Evolutionary conservation across 345 rosid genomes (phyloP).

Genomic region (Kernera saxatilis): DNA sequence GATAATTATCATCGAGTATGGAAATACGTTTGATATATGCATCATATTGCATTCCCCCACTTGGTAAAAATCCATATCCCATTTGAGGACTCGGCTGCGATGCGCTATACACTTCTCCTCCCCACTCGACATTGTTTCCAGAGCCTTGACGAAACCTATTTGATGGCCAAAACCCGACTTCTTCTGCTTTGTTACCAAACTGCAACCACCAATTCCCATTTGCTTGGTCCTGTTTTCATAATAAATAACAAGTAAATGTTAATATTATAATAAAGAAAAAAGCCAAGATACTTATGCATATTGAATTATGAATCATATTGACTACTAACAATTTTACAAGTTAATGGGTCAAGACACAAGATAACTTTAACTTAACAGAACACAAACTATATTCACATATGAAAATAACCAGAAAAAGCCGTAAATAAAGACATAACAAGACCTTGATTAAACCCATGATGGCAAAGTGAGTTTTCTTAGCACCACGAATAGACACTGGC

Average conservation of each 20-base stretch:
- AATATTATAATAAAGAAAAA: no score
- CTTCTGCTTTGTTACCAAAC: neutral
- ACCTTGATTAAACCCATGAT: slow-evolving; percentile 14
- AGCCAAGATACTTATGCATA: no score
- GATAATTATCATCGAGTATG: neutral
- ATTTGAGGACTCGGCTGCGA: neutral
- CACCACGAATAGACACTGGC: slow-evolving; percentile 4
- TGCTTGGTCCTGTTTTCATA: neutral
- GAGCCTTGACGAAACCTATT: neutral
- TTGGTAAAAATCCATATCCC: neutral
- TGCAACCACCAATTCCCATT: neutral
- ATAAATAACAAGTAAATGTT: neutral
- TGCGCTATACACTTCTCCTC: slow-evolving; percentile 9
- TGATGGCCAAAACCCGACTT: slow-evolving; percentile 5
- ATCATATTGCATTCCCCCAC: neutral
- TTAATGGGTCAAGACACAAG: no score
- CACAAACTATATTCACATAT: no score
- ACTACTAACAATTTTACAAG: no score
- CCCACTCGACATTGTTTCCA: neutral
- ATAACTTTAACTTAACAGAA: no score
- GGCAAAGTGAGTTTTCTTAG: neutral
- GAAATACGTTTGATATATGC: neutral
- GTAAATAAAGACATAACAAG: neutral
- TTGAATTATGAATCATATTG: no score
- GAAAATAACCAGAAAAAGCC: neutral